These are phyloP conservation scores for Beauveria bassiana DNA, from an alignment of 2,329 filamentous ascomycete genomes.

Conservation along the genomic window DNA sequence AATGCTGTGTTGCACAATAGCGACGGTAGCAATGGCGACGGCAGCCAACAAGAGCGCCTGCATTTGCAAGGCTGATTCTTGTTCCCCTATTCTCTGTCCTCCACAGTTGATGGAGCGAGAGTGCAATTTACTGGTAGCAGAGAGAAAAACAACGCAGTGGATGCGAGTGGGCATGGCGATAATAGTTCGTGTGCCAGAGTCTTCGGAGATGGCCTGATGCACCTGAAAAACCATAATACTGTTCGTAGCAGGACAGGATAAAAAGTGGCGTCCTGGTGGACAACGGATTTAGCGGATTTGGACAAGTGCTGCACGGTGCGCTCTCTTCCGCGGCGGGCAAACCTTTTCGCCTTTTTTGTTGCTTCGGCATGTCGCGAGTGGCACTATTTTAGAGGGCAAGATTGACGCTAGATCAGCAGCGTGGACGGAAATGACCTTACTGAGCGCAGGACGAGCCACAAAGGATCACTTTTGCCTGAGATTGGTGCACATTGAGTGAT, in stretches of 20 bases:
- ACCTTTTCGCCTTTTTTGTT: not conserved
- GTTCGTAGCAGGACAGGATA: not conserved
- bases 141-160: conserved; percentile 1
- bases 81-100: not conserved
- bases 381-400: not conserved
- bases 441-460: no score
- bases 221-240: not conserved
- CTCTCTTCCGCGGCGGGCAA: not conserved
- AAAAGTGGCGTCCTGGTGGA: not conserved
- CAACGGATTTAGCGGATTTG: conserved; percentile 5
- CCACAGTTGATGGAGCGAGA: not conserved
- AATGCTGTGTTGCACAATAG: not conserved
- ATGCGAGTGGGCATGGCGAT: not conserved
- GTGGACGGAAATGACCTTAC: no score
- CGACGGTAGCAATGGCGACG: not conserved
- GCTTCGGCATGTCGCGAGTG: conserved; percentile 8
- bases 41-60: not conserved
- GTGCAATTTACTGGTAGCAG: not conserved
- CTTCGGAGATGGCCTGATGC: not conserved
- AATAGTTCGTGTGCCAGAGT: not conserved
- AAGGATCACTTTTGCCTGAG: no score
- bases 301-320: not conserved
- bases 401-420: conserved; percentile 1
- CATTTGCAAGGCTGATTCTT: conserved; percentile 1
- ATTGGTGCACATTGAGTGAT: no score